Evolutionary conservation across 208 protist genomes (phyloP).

Genomic region (Trichomonas vaginalis): DNA sequence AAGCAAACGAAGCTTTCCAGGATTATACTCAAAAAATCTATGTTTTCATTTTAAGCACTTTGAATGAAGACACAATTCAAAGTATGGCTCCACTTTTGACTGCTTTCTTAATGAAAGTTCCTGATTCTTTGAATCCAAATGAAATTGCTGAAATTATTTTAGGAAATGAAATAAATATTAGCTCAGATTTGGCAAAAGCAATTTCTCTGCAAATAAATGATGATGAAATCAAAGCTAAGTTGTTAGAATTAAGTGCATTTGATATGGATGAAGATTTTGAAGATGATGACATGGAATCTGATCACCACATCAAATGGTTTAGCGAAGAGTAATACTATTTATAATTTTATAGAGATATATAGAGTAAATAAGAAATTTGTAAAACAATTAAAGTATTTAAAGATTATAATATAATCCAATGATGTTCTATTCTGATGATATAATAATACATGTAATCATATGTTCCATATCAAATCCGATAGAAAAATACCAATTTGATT

Average conservation of each 20-base stretch:
- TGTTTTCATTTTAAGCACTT: not conserved
- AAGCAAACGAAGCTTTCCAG: not conserved
- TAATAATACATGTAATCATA: not conserved
- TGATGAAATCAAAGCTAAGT: not conserved
- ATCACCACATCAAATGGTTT: too few relatives aligned
- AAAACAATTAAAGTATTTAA: too few relatives aligned
- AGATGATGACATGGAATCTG: too few relatives aligned
- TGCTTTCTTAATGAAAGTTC: not conserved
- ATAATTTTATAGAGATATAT: too few relatives aligned
- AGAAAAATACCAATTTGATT: not conserved
- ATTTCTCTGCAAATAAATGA: not conserved
- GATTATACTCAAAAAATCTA: not conserved
- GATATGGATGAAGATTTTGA: not conserved
- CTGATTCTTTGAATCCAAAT: not conserved
- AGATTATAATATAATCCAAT: too few relatives aligned
- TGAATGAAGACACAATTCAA: not conserved
- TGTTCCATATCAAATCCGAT: not conserved
- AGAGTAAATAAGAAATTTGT: too few relatives aligned
- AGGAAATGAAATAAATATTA: not conserved
- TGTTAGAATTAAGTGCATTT: not conserved
- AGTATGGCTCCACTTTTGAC: not conserved
- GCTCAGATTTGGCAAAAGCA: not conserved
- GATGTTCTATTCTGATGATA: too few relatives aligned
- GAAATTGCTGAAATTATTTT: not conserved
- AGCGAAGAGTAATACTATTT: too few relatives aligned